Conservation (phyloP, 495 filamentous ascomycete species). For the Xylaria flabelliformis region DNA sequence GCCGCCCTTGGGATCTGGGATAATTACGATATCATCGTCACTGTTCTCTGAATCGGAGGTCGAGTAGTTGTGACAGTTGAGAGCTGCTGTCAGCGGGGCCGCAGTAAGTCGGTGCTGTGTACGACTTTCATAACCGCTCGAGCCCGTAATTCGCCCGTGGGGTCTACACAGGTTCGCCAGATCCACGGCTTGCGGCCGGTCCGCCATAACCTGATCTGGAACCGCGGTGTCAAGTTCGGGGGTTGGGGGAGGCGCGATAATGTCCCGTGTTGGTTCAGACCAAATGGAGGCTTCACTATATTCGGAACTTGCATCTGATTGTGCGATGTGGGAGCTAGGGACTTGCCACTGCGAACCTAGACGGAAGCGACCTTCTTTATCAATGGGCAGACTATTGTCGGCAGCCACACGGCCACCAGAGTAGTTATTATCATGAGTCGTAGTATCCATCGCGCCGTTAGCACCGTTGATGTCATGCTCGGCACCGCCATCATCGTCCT, state of each 20-base stretch:
- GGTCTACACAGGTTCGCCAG: background rate
- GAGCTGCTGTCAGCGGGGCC: background rate
- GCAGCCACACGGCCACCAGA: background rate
- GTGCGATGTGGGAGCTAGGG: background rate
- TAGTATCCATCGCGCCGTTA: slow-evolving; percentile 2
- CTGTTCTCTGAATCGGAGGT: background rate
- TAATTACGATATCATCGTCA: background rate
- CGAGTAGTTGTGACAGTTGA: background rate
- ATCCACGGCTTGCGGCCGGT: background rate
- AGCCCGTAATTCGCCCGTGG: background rate
- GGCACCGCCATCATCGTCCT: background rate
- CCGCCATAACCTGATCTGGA: background rate
- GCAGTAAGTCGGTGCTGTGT: background rate
- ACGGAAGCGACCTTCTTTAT: no score
- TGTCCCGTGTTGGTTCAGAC: background rate
- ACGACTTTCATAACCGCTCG: no score
- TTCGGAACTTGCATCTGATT: background rate
- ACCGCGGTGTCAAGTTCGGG: background rate
- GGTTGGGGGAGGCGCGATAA: background rate
- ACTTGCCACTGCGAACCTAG: slow-evolving; percentile 24
- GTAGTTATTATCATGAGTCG: background rate
- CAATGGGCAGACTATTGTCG: slow-evolving; percentile 7
- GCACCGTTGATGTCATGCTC: background rate
- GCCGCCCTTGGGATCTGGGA: background rate
- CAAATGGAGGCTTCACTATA: background rate